phyloP scores from a whole-genome alignment of 1,284 basidiomycete genomes.

The Sutorius eximius region DNA sequence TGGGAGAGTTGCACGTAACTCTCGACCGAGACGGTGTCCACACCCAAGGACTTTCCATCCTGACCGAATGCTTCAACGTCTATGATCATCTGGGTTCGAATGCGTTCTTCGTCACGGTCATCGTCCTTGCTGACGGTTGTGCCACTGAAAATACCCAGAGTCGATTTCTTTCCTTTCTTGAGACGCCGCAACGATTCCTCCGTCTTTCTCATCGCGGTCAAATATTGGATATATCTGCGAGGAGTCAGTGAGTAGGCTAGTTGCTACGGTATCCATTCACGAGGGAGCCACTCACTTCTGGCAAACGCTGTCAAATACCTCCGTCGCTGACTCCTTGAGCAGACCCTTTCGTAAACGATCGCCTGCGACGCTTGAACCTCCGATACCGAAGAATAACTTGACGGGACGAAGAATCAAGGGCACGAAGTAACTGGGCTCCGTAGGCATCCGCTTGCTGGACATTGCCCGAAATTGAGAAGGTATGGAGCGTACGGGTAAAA shows the following conservation, averaged over 20 bases:
- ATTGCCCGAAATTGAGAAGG: constrained; percentile 85
- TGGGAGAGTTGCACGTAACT: constrained; percentile 59
- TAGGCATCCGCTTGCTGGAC: constrained; percentile 68
- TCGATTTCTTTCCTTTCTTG: constrained; percentile 80
- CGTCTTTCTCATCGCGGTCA: constrained; percentile 85
- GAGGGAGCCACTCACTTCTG: constrained; percentile 48
- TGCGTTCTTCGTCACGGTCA: constrained; percentile 74
- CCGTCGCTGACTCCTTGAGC: constrained; percentile 54
- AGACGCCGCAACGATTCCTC: constrained; percentile 84
- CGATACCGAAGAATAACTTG: constrained; percentile 73
- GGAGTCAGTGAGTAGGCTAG: not conserved
- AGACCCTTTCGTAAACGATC: constrained; percentile 55
- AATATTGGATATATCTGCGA: constrained; percentile 64
- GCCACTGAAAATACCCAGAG: constrained; percentile 76
- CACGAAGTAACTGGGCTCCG: constrained; percentile 85
- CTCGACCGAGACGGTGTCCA: constrained; percentile 56
- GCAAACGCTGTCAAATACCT: constrained; percentile 75
- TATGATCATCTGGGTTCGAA: constrained; percentile 81
- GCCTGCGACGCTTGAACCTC: constrained; percentile 54
- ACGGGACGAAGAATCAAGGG: constrained; percentile 79
- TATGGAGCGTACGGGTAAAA: constrained; percentile 85
- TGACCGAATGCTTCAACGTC: constrained; percentile 82
- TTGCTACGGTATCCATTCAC: not conserved
- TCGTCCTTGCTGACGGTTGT: constrained; percentile 53
- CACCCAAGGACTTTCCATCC: constrained; percentile 71